phyloP scores from a whole-genome alignment of 2,329 filamentous ascomycete genomes.

The Fusarium poae region DNA sequence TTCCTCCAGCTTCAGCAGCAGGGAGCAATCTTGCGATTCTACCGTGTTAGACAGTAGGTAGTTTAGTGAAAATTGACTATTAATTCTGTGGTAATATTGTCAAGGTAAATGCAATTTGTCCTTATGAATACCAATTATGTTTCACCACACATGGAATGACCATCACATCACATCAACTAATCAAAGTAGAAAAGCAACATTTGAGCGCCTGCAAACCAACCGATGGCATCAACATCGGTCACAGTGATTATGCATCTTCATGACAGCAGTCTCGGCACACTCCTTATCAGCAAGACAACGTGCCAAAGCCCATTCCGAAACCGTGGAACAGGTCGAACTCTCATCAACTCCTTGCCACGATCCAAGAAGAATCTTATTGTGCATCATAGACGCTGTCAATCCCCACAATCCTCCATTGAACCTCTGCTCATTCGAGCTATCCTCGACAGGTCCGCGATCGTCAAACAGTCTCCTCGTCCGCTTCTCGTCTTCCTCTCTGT shows the following conservation, averaged over 20 bases:
- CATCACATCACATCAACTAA: too few species aligned
- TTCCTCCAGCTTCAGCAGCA: too few species aligned
- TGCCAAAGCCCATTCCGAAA: background rate
- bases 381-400: constrained; percentile 1
- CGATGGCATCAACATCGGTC: background rate
- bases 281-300: background rate
- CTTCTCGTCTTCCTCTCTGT: background rate
- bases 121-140: too few species aligned
- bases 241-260: background rate
- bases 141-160: too few species aligned
- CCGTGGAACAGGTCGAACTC: background rate
- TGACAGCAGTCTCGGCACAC: background rate
- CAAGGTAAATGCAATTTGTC: too few species aligned
- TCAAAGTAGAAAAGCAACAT: too few species aligned
- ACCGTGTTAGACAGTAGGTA: too few species aligned
- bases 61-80: too few species aligned
- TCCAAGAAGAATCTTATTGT: background rate
- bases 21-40: too few species aligned
- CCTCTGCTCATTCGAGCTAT: background rate
- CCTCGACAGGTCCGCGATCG: background rate
- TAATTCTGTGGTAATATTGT: too few species aligned
- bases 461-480: background rate
- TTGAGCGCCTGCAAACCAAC: rapidly evolving
- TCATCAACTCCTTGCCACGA: background rate
- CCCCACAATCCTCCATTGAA: constrained; percentile 2